These are phyloP conservation scores for Fomitopsis betulina DNA, from an alignment of 1,284 basidiomycete species.

Conservation along the genomic window DNA sequence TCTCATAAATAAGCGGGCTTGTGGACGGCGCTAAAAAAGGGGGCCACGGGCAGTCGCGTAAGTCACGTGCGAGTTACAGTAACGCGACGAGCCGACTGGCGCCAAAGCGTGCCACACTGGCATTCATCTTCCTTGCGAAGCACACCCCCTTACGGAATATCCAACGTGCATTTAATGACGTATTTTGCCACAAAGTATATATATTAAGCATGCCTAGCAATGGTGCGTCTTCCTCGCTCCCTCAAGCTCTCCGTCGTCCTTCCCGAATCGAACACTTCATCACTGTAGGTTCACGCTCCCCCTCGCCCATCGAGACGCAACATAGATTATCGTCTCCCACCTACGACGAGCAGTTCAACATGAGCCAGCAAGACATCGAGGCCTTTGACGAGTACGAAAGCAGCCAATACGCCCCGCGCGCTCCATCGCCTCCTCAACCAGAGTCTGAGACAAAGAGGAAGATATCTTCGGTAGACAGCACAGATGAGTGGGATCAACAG, in stretches of 20 bases:
- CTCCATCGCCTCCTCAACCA: background rate
- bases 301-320: conserved; percentile 32
- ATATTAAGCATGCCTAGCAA: no score
- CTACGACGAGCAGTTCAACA: conserved; percentile 53
- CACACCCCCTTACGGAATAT: no score
- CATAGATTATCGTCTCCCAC: conserved; percentile 64
- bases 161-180: no score
- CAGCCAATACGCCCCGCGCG: conserved; percentile 37
- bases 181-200: no score
- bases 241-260: no score
- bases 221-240: no score
- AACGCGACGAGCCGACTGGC: background rate
- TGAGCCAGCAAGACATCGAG: conserved; percentile 52
- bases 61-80: background rate
- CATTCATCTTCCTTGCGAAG: no score
- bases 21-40: no score
- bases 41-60: background rate
- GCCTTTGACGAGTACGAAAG: conserved; percentile 54
- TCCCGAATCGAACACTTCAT: no score
- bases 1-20: no score
- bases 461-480: background rate
- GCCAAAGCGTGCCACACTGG: no score
- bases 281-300: conserved; percentile 6
- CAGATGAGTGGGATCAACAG: background rate
- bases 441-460: background rate